Evolutionary conservation across 2,329 filamentous ascomycete species (phyloP).

Genomic region (Botrytis elliptica): DNA sequence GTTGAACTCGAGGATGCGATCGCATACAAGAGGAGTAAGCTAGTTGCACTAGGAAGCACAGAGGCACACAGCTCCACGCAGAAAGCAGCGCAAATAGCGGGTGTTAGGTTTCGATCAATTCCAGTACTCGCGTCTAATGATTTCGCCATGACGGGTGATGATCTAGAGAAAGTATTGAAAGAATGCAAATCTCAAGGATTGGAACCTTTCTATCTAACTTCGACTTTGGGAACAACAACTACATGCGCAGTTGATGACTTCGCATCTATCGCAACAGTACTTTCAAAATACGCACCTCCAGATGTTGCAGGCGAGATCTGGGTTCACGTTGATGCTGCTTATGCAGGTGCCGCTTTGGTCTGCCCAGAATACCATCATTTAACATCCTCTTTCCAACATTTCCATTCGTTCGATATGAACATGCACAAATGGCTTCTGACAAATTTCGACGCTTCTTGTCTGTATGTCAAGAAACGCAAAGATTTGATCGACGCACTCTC

Average conservation of each 20-base stretch:
- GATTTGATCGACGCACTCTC: conserved; percentile 78
- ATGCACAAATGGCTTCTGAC: conserved; percentile 97
- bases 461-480: conserved; percentile 73
- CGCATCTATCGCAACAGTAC: conserved; percentile 39
- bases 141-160: conserved; percentile 67
- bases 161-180: conserved; percentile 60
- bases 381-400: conserved; percentile 57
- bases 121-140: conserved; percentile 60
- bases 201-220: conserved; percentile 82
- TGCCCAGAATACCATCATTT: conserved; percentile 77
- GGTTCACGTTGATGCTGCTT: conserved; percentile 93
- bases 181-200: conserved; percentile 67
- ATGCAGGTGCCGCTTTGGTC: conserved; percentile 81
- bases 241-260: conserved; percentile 88
- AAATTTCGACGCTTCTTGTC: conserved; percentile 82
- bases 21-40: conserved; percentile 62
- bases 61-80: conserved; percentile 81
- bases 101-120: conserved; percentile 75
- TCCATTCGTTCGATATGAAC: conserved; percentile 92
- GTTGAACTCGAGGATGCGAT: conserved; percentile 68
- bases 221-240: conserved; percentile 81
- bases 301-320: conserved; percentile 59
- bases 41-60: conserved; percentile 79
- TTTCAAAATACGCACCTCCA: conserved; percentile 43
- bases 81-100: conserved; percentile 83